Evolutionary conservation across 306 rosid genomes (phyloP), one percentile per base, ranked within the genome.

Genomic region (Castanea crenata): DNA sequence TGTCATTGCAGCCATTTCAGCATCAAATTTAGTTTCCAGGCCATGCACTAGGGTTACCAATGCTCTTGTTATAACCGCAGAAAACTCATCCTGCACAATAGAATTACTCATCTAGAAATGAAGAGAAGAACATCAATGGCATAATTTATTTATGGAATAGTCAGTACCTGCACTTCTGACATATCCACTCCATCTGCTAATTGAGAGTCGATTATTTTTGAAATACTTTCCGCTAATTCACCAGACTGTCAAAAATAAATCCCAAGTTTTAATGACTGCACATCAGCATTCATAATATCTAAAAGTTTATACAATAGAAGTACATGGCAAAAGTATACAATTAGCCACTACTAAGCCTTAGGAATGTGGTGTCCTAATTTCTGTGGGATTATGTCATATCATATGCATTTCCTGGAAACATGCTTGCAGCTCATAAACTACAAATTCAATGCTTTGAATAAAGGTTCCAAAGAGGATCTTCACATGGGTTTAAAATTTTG

Each of bases 1-100:
- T 80, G 99, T 91, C 99, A 95, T 95, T 58, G 94, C 92, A 68
- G 97, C 94, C 99, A 95, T 93, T 89, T 95, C 99, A 82, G 83
- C 84, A 82, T 95, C 99, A 72, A 95, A 95, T 88, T 95, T 95
- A 76, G 98, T 91, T 89, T 95, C 99, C 73, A 95, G 86, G 73
- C 98, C 99, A 79, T 90, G 90, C 83, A 93, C 99, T 38, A 95
- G 86, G 85, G 99, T 95, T 79, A 95, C 92, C 82, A 95, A 82
- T 74, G 99, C 92, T 83, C 83, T 95, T 14, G 99, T 95, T 91
- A 93, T 95, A 63, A 95, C 97, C 13, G 87, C 98, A 4, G 97
- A 95, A 91, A 95, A 95, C 55, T 95, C 99, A 87, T 95, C 99
- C 98, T 95, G 89, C 82, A 87, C 49, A 81, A 79, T 78, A 69